Evolutionary conservation across 148 eudicot species (phyloP).

Genomic region (Spergularia bocconei): DNA sequence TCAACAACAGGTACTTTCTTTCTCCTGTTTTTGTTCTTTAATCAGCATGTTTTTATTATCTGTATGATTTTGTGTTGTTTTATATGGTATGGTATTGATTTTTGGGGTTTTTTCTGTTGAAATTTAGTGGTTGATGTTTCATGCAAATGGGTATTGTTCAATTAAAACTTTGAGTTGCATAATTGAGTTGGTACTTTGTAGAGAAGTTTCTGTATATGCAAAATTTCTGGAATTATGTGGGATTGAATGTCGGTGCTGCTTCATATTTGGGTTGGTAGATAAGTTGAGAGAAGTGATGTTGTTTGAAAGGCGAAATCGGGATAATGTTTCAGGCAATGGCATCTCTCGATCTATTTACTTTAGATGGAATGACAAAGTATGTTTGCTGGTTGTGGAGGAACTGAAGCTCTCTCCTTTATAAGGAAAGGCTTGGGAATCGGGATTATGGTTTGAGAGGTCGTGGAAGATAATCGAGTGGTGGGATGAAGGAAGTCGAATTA

Average conservation of each 20-base stretch:
- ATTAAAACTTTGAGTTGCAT: too few species aligned
- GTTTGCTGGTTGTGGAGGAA: too few species aligned
- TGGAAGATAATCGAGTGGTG: too few species aligned
- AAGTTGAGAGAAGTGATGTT: not conserved
- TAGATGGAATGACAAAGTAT: too few species aligned
- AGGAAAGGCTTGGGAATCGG: too few species aligned
- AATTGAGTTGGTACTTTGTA: too few species aligned
- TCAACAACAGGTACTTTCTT: constrained; percentile 18
- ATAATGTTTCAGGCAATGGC: too few species aligned
- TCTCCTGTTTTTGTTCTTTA: not conserved
- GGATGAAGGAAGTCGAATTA: too few species aligned
- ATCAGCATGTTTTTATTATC: not conserved
- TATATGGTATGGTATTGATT: not conserved
- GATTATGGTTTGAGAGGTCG: too few species aligned
- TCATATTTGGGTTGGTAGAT: not conserved
- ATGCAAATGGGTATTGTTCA: not conserved
- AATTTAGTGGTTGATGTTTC: not conserved
- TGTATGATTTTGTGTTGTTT: not conserved
- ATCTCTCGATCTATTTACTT: too few species aligned
- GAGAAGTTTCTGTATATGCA: not conserved
- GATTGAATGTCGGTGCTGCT: not conserved
- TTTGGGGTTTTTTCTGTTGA: not conserved
- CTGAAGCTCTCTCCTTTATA: too few species aligned
- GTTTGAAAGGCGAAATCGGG: not conserved
- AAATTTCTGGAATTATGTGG: not conserved